A percentile compares a stretch with the other conserved stretches of the same genome.
Conservation (phyloP, 2,329 filamentous ascomycete species). For the Hirsutella rhossiliensis region DNA sequence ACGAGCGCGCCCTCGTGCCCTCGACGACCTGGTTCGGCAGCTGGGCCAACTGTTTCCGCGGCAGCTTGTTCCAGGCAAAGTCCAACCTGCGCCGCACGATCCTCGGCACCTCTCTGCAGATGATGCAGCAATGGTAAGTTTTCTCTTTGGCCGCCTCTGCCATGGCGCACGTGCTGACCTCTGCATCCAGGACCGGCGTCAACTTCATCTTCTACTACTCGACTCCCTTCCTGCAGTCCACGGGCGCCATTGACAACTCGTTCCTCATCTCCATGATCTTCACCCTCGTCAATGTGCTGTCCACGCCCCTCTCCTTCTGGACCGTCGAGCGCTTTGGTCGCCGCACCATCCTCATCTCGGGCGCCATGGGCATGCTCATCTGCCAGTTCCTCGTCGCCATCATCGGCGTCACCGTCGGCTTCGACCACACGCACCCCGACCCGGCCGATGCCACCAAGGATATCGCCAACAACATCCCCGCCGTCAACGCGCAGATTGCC, state of each 20-base stretch:
- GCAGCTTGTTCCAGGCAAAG: slow-evolving; percentile 49
- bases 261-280: slow-evolving; percentile 81
- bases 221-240: slow-evolving; percentile 71
- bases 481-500: slow-evolving; percentile 61
- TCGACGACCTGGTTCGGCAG: slow-evolving; percentile 49
- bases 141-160: background rate
- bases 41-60: slow-evolving; percentile 59
- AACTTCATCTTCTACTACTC: slow-evolving; percentile 91
- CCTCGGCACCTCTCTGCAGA: slow-evolving; percentile 61
- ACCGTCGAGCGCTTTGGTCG: slow-evolving; percentile 74
- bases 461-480: slow-evolving; percentile 40
- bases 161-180: background rate
- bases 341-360: slow-evolving; percentile 65
- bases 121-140: slow-evolving; percentile 57
- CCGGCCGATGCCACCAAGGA: slow-evolving; percentile 24
- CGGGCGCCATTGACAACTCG: slow-evolving; percentile 61
- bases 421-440: slow-evolving; percentile 35
- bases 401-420: slow-evolving; percentile 50
- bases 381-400: slow-evolving; percentile 84
- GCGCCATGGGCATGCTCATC: slow-evolving; percentile 70
- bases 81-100: slow-evolving; percentile 61
- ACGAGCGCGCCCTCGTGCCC: slow-evolving; percentile 62
- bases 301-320: slow-evolving; percentile 80
- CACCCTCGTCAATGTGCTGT: slow-evolving; percentile 77
- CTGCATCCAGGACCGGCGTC: slow-evolving; percentile 51